Evolutionary conservation across 345 rosid genomes (phyloP).

Genomic region (Eucalyptus fibrosa): DNA sequence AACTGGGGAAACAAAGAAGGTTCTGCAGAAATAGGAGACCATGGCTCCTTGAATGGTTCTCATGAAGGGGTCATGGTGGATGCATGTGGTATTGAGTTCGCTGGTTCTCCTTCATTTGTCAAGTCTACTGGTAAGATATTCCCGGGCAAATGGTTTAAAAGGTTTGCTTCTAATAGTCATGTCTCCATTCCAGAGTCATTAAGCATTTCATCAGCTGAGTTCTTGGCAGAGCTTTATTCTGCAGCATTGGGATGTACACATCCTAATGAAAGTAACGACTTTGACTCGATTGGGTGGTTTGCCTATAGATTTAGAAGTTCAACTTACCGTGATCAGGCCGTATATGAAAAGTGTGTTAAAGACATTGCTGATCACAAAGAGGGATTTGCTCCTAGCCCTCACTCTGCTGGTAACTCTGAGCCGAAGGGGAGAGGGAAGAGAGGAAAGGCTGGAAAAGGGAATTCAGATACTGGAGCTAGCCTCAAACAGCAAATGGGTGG

Average conservation of each 20-base stretch:
- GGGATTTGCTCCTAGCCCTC: not conserved
- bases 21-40: conserved; percentile 8
- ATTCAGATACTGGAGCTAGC: not conserved
- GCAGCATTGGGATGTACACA: conserved; percentile 39
- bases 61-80: conserved; percentile 1
- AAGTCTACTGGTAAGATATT: conserved; percentile 41
- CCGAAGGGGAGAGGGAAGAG: conserved; percentile 10
- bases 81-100: conserved; percentile 7
- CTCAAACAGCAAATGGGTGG: not conserved
- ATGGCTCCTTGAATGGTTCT: not conserved
- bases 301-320: conserved; percentile 77
- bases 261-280: conserved; percentile 24
- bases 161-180: conserved; percentile 16
- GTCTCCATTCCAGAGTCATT: conserved; percentile 25
- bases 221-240: conserved; percentile 43
- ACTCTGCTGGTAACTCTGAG: not conserved
- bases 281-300: conserved; percentile 51
- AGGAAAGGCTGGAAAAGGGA: not conserved
- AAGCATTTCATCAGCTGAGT: conserved; percentile 29
- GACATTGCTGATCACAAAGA: conserved; percentile 31
- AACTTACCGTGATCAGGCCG: conserved; percentile 44
- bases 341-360: conserved; percentile 47
- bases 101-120: conserved; percentile 36
- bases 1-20: conserved; percentile 17
- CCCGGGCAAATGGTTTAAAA: conserved; percentile 43